phyloP scores from a whole-genome alignment of 331 rosid species.

The Telfairia occidentalis region DNA sequence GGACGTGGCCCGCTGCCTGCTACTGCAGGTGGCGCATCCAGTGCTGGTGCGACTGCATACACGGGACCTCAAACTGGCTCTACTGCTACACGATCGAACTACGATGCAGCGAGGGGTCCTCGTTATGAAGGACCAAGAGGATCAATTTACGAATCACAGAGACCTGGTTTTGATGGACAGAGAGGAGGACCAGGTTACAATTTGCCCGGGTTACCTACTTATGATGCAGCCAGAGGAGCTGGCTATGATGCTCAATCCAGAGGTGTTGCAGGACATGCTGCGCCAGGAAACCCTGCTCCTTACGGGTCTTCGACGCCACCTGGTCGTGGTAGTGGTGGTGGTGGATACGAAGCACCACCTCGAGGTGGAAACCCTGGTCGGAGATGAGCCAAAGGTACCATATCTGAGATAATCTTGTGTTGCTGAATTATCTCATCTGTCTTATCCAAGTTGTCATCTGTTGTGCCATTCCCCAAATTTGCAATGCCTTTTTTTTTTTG shows the following conservation, averaged over 20 bases:
- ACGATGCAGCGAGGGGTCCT: conserved; percentile 37
- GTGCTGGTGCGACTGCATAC: conserved; percentile 32
- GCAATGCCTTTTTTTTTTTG: not conserved
- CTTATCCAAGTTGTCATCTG: not conserved
- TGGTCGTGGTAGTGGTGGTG: conserved; percentile 53
- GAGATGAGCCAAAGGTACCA: conserved; percentile 20
- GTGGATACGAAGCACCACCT: conserved; percentile 31
- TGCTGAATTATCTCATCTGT: not conserved
- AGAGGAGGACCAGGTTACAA: conserved; percentile 38
- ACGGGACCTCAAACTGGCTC: conserved; percentile 42
- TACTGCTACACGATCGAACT: conserved; percentile 37
- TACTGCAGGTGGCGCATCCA: conserved; percentile 14
- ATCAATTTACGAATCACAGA: conserved; percentile 42
- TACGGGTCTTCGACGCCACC: conserved; percentile 69
- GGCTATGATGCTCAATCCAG: conserved; percentile 58
- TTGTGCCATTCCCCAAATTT: not conserved
- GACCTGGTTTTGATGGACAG: conserved; percentile 26
- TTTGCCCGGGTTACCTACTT: conserved; percentile 32
- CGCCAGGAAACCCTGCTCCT: conserved; percentile 32
- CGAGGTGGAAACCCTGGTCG: conserved; percentile 40
- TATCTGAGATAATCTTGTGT: not conserved
- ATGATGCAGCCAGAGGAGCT: conserved; percentile 43
- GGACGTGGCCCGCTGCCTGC: conserved; percentile 42
- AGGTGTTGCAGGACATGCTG: conserved; percentile 42
- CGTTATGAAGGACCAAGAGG: conserved; percentile 49